Conservation (phyloP, 2,329 filamentous ascomycete species). For the Neoscytalidium dimidiatum region DNA sequence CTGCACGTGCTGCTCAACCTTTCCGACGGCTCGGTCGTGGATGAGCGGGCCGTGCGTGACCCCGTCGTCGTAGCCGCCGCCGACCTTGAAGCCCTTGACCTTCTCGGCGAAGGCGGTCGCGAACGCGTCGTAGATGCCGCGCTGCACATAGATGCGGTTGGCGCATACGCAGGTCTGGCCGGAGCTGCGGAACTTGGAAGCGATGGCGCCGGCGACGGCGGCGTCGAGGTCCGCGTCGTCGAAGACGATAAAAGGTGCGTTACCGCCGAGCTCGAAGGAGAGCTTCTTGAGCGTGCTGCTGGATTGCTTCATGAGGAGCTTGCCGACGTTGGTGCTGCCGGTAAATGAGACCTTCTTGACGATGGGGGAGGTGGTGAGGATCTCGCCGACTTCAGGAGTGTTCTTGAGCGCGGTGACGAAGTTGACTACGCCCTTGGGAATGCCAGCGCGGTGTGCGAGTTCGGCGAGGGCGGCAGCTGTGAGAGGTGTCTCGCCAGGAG, state of each 20-base stretch:
- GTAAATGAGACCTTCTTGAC: slow-evolving; percentile 95
- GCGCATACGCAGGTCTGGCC: slow-evolving; percentile 88
- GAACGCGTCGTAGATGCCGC: slow-evolving; percentile 76
- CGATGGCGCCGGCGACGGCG: slow-evolving; percentile 79
- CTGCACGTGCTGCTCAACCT: slow-evolving; percentile 77
- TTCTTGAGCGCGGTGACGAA: slow-evolving; percentile 79
- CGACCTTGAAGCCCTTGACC: slow-evolving; percentile 74
- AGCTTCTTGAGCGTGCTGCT: slow-evolving; percentile 81
- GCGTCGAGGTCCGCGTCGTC: slow-evolving; percentile 88
- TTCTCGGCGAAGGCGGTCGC: slow-evolving; percentile 68
- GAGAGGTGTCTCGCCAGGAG: slow-evolving; percentile 88
- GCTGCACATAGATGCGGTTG: slow-evolving; percentile 80
- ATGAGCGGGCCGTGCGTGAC: slow-evolving; percentile 82
- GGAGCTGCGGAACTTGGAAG: slow-evolving; percentile 89
- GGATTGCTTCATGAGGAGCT: slow-evolving; percentile 87
- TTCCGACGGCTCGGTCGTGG: slow-evolving; percentile 76
- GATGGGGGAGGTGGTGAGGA: slow-evolving; percentile 72
- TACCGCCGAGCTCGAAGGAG: slow-evolving; percentile 90
- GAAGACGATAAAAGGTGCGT: slow-evolving; percentile 95
- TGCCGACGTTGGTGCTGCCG: slow-evolving; percentile 67
- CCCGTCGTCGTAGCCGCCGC: slow-evolving; percentile 69
- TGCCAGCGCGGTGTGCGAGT: slow-evolving; percentile 80
- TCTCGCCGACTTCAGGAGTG: slow-evolving; percentile 75
- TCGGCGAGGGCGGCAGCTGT: slow-evolving; percentile 86
- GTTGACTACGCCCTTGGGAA: slow-evolving; percentile 90